Conservation (phyloP, 306 rosid genomes). For the Glycine soja region DNA sequence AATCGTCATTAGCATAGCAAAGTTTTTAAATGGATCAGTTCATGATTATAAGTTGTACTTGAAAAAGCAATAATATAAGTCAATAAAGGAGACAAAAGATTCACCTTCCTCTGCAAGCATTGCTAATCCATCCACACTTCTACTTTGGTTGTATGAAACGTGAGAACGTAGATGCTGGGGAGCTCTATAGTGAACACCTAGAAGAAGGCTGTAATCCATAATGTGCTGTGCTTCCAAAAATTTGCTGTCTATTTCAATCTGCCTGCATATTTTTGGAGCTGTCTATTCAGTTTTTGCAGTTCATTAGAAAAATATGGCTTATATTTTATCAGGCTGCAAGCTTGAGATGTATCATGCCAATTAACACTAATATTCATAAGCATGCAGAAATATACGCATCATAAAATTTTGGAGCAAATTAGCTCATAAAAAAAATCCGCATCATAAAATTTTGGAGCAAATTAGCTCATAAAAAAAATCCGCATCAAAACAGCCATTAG, state of each 20-base stretch:
- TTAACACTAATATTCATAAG: conserved; percentile 22
- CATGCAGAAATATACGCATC: background rate
- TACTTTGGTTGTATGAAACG: conserved; percentile 51
- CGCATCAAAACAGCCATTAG: background rate
- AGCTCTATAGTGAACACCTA: conserved; percentile 93
- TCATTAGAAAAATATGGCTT: conserved; percentile 5
- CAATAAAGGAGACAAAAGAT: background rate
- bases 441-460: background rate
- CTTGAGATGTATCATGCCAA: conserved; percentile 15
- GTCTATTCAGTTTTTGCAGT: background rate
- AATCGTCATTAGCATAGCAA: conserved; percentile 29
- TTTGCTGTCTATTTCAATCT: conserved; percentile 83
- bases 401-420: background rate
- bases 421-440: background rate
- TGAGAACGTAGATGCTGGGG: conserved; percentile 74
- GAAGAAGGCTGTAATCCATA: conserved; percentile 92
- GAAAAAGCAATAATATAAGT: conserved; percentile 16
- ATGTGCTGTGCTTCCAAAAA: conserved; percentile 88
- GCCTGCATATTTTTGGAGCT: conserved; percentile 52
- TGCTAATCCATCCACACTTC: conserved; percentile 69
- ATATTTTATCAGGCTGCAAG: background rate
- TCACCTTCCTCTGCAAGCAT: conserved; percentile 87
- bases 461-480: background rate
- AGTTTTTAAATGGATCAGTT: conserved; percentile 17
- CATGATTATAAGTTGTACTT: conserved; percentile 20